A percentile compares a stretch with the other conserved stretches of the same genome.
Evolutionary conservation across 352 stramenopile species (phyloP).

Genomic region (Pythium insidiosum): DNA sequence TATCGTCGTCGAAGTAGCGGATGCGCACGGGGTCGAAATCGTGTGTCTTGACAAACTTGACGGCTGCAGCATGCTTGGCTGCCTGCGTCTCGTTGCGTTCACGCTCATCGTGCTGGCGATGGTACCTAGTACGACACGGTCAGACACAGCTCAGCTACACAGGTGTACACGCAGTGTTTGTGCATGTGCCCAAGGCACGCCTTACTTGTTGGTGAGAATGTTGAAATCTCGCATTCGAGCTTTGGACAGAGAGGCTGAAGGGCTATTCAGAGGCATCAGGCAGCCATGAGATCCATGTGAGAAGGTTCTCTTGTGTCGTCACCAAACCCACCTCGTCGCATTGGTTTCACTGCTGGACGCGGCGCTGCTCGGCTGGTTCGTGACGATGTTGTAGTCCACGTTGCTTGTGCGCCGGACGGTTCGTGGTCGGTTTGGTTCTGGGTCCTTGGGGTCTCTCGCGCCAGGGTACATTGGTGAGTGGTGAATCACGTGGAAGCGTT

Average conservation of each 20-base stretch:
- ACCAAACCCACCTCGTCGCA: too few species aligned
- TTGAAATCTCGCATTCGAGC: conserved; percentile 55
- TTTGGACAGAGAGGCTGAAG: too few species aligned
- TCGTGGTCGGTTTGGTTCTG: conserved; percentile 13
- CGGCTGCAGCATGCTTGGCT: conserved; percentile 39
- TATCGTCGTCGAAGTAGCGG: conserved; percentile 44
- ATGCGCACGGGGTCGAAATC: conserved; percentile 57
- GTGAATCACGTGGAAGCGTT: conserved; percentile 65
- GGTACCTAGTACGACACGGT: too few species aligned
- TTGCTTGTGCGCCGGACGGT: conserved; percentile 23
- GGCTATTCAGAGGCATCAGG: too few species aligned
- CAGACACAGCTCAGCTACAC: too few species aligned
- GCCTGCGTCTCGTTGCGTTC: too few species aligned
- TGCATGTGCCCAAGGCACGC: conserved; percentile 49
- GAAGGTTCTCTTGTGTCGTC: too few species aligned
- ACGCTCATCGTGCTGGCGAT: conserved; percentile 23
- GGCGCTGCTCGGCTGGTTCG: conserved; percentile 31
- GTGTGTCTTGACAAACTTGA: conserved; percentile 62
- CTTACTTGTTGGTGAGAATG: conserved; percentile 73
- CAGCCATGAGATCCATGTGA: too few species aligned
- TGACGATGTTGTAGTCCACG: conserved; percentile 61
- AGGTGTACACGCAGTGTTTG: too few species aligned
- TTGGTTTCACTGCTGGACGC: too few species aligned
- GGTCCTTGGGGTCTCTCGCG: conserved; percentile 34
- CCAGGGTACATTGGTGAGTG: conserved; percentile 42